phyloP scores from a whole-genome alignment of 768 basidiomycete genomes.

The Pleurotus tuoliensis region DNA sequence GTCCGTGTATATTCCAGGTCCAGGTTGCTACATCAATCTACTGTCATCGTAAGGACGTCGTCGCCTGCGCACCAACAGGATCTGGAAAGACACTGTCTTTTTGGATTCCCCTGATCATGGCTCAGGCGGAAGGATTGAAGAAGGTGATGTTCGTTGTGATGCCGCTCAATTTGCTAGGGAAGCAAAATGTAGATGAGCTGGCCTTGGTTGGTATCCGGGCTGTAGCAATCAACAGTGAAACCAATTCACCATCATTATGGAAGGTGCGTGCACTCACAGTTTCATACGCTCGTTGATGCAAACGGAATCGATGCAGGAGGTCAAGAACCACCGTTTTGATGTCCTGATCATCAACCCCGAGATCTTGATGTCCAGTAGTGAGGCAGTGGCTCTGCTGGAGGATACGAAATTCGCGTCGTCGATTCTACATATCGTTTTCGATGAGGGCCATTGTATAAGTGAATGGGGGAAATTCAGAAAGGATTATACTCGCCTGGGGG shows the following conservation, averaged over 20 bases:
- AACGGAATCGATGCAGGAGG: neutral
- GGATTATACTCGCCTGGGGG: no score
- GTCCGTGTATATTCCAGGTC: neutral
- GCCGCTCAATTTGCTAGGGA: neutral
- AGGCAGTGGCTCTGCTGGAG: neutral
- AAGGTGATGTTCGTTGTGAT: neutral
- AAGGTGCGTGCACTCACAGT: neutral
- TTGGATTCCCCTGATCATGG: conserved; percentile 6
- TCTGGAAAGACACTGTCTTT: conserved; percentile 1
- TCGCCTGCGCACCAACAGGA: no score
- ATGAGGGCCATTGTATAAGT: neutral
- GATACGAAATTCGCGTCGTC: neutral
- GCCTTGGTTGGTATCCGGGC: neutral
- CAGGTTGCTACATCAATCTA: neutral
- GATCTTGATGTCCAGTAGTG: neutral
- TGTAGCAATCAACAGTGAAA: neutral
- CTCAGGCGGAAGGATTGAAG: neutral
- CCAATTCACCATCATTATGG: neutral
- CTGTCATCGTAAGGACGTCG: neutral
- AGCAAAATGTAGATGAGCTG: neutral
- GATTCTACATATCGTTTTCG: neutral
- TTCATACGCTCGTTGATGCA: no score
- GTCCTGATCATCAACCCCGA: neutral
- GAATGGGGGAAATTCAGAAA: neutral
- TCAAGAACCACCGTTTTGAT: neutral